These are phyloP conservation scores for Bidens hawaiensis DNA, from an alignment of 140 eudicot species.

Conservation along the genomic window DNA sequence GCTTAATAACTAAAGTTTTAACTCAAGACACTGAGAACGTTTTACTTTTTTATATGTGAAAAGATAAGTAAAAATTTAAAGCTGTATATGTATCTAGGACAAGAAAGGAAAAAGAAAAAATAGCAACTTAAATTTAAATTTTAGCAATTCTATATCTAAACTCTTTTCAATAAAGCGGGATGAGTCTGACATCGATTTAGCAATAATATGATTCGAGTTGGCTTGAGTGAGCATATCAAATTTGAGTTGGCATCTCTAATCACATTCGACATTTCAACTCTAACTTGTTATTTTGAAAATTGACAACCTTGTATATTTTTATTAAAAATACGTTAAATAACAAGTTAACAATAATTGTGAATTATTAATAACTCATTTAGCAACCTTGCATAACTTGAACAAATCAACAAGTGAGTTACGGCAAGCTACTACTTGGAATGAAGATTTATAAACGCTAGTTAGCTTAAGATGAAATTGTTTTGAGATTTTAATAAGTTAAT, in stretches of 20 bases:
- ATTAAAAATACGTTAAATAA: too few relatives aligned
- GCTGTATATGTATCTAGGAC: neutral
- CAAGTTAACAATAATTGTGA: neutral
- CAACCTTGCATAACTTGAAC: neutral
- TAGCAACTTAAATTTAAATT: neutral
- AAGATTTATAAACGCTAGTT: too few relatives aligned
- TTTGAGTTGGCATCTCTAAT: neutral
- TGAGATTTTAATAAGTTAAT: neutral
- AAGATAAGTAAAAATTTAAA: too few relatives aligned
- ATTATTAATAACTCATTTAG: neutral
- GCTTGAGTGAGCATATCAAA: neutral
- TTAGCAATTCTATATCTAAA: neutral
- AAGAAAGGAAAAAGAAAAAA: neutral
- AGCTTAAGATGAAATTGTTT: neutral
- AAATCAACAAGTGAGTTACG: neutral
- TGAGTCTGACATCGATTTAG: neutral
- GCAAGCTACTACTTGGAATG: neutral
- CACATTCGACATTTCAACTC: neutral
- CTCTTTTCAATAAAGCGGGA: too few relatives aligned
- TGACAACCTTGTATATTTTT: neutral
- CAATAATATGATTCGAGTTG: neutral
- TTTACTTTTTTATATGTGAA: neutral
- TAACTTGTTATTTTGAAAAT: neutral
- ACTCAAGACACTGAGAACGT: neutral
- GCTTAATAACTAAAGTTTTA: neutral